Evolutionary conservation across 768 basidiomycete genomes (phyloP), one percentile per base, ranked within the genome.

Genomic region (Mrakia hoshinonis): DNA sequence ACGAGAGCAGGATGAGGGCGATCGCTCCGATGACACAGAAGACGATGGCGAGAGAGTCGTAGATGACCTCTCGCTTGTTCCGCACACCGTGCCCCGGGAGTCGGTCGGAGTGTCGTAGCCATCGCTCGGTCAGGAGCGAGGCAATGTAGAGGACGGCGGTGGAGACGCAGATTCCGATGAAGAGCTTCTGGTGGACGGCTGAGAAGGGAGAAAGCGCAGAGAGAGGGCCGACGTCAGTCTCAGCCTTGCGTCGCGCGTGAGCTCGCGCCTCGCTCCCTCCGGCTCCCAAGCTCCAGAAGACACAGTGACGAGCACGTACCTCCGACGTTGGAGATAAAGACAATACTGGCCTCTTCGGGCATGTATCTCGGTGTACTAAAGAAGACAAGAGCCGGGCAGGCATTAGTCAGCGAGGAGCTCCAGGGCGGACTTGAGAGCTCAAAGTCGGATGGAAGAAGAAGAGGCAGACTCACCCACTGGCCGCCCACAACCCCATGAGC

Each of bases 21-120:
- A 77, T 73, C 11, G 75, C 74, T 2, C 80, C 81, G 43, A 80
- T 36, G 31, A 78, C 73, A 29, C 78, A 75, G 68, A 81, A 81
- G 3, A 79, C 51, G 72, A 80, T 78, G 18, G 78, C 77, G 4
- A 79, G 66, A 75, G 79, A 79, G 72, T 81, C 78, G 68, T 76
- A 79, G 38, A 81, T 68, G 58, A 76, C 75, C 70, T 80, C 80
- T 12, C 77, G 61, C 54, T 62, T 73, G 64, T 71, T 71, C 5
- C 62, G 38, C 22, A 76, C 68, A 0, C 81, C 46, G 22, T 79
- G 76, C 20, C 77, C 76, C 3, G 81, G 81, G 2, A 82, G 73
- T 9, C 81, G 77, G 54, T 81, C 81, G 36, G 80, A 76, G 70
- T 81, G 80, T 11, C 81, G 73, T 3, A 82, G 75, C 79, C 79